Percentiles rank a stretch among this genome's conserved stretches.
Evolutionary conservation across 2,329 filamentous ascomycete species (phyloP).

Genomic region (Colletotrichum sp.): DNA sequence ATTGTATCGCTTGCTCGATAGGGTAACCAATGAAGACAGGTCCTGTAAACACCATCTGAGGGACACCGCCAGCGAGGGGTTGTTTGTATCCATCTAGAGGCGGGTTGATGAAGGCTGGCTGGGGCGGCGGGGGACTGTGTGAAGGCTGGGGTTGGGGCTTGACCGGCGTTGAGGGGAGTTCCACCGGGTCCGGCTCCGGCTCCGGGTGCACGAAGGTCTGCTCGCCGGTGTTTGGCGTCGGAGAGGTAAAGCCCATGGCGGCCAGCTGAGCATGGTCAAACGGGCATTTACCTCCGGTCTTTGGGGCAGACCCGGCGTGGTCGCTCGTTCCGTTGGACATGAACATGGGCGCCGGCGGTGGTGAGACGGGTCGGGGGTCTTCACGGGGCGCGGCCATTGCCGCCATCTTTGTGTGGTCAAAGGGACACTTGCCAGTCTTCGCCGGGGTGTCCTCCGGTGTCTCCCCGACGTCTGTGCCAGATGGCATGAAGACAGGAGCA

Average conservation of each 20-base stretch:
- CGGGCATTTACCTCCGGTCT: slow-evolving; percentile 56
- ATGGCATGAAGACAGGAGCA: slow-evolving; percentile 58
- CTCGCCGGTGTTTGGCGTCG: slow-evolving; percentile 13
- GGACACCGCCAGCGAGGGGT: slow-evolving; percentile 30
- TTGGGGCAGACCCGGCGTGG: slow-evolving; percentile 24
- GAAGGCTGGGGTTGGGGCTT: slow-evolving; percentile 26
- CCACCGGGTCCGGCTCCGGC: not conserved
- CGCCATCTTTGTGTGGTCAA: slow-evolving; percentile 54
- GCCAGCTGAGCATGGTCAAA: slow-evolving; percentile 57
- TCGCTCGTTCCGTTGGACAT: slow-evolving; percentile 43
- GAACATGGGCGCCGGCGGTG: slow-evolving; percentile 60
- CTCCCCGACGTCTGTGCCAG: slow-evolving; percentile 28
- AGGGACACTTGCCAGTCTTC: slow-evolving; percentile 59
- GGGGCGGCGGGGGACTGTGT: slow-evolving; percentile 28
- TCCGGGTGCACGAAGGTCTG: slow-evolving; percentile 7
- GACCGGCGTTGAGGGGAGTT: slow-evolving; percentile 23
- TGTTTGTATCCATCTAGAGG: slow-evolving; percentile 34
- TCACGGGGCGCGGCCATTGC: slow-evolving; percentile 29
- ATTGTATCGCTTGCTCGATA: slow-evolving; percentile 77
- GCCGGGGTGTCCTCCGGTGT: slow-evolving; percentile 24
- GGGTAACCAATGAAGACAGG: slow-evolving; percentile 94
- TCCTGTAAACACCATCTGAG: slow-evolving; percentile 87
- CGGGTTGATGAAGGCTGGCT: slow-evolving; percentile 59
- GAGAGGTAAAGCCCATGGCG: slow-evolving; percentile 30
- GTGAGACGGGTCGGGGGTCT: slow-evolving; percentile 47